A percentile compares a stretch with the other conserved stretches of the same genome.
Conservation (phyloP, 148 eudicot genomes). For the Vaccinium vitisidaea region DNA sequence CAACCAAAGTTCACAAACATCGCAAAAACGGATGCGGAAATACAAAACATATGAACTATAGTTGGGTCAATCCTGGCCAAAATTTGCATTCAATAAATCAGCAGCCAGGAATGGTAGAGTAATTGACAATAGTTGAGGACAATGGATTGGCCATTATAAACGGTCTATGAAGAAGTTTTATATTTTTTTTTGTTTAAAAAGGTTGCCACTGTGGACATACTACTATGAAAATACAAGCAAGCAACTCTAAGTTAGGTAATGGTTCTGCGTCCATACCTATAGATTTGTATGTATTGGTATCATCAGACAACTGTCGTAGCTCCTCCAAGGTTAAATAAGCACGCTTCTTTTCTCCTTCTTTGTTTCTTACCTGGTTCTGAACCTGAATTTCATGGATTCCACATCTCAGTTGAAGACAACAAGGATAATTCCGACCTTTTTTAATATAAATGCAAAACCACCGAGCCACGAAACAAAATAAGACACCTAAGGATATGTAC, state of each 20-base stretch:
- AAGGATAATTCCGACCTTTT: neutral
- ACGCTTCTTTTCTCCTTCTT: constrained; percentile 93
- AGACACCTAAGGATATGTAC: neutral
- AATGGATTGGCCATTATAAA: neutral
- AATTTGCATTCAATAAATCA: neutral
- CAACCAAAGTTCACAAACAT: neutral
- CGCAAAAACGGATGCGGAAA: neutral
- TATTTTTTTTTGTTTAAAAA: neutral
- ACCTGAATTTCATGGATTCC: constrained; percentile 43
- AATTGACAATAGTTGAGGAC: neutral
- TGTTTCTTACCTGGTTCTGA: constrained; percentile 68
- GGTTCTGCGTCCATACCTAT: constrained; percentile 47
- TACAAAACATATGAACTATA: neutral
- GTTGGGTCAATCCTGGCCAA: neutral
- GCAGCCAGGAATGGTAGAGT: neutral
- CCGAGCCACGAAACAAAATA: neutral
- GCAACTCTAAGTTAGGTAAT: neutral
- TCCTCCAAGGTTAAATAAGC: constrained; percentile 95
- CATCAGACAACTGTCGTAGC: constrained; percentile 73
- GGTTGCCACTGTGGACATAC: neutral
- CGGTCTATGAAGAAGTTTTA: neutral
- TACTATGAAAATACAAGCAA: neutral
- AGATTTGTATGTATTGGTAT: constrained; percentile 91
- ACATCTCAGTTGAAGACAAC: constrained; percentile 5
- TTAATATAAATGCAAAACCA: neutral